phyloP scores from a whole-genome alignment of 2,329 filamentous ascomycete genomes.

The Sarocladium strictum region DNA sequence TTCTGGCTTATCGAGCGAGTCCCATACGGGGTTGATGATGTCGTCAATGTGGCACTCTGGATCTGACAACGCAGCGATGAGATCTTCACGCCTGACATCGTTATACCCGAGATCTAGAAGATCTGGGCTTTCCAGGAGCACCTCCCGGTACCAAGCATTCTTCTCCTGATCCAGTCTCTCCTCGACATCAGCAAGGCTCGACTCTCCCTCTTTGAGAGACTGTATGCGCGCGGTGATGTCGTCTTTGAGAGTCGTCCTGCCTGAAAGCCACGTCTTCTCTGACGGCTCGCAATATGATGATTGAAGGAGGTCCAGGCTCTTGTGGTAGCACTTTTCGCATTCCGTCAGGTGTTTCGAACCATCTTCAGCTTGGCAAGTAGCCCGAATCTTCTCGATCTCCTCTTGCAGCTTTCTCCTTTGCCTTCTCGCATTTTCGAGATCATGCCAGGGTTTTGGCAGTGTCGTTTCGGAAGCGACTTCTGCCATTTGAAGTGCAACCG shows the following conservation, averaged over 20 bases:
- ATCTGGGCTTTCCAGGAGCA: conserved; percentile 31
- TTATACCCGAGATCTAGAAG: conserved; percentile 28
- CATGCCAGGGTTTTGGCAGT: conserved; percentile 33
- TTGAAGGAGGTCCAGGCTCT: conserved; percentile 39
- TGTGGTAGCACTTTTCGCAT: conserved; percentile 42
- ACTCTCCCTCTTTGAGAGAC: not conserved
- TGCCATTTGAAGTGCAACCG: too few relatives aligned
- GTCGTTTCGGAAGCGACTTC: conserved; percentile 17
- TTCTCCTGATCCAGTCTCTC: conserved; percentile 45
- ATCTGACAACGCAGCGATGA: conserved; percentile 30
- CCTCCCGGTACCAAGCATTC: conserved; percentile 46
- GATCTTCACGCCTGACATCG: conserved; percentile 23
- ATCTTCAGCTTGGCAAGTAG: conserved; percentile 31
- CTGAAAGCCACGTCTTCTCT: conserved; percentile 39
- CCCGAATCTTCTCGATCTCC: conserved; percentile 36
- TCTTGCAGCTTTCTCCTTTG: conserved; percentile 30
- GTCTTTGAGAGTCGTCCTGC: conserved; percentile 12
- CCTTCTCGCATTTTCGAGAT: conserved; percentile 26
- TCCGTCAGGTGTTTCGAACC: conserved; percentile 35
- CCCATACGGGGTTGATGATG: conserved; percentile 30
- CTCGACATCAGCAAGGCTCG: conserved; percentile 39
- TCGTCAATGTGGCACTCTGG: conserved; percentile 30
- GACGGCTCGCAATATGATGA: not conserved
- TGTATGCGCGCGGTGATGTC: not conserved
- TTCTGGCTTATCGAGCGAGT: conserved; percentile 27